Percentiles rank a stretch among this genome's conserved stretches.
These are phyloP conservation scores for Hypoxylon lenormandii DNA, from an alignment of 495 filamentous ascomycete genomes.

Conservation along the genomic window DNA sequence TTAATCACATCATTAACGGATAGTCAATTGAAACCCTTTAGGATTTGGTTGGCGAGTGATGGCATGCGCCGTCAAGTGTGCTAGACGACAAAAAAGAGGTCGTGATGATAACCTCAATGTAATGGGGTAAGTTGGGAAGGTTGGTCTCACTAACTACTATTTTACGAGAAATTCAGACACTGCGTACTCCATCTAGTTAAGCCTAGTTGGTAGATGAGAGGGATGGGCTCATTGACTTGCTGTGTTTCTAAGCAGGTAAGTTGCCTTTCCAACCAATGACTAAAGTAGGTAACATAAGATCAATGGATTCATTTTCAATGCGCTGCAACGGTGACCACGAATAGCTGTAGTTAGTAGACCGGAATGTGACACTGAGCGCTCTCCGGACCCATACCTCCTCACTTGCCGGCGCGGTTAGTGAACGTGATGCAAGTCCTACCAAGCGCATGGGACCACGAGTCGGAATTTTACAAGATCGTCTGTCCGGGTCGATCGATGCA, in stretches of 20 bases:
- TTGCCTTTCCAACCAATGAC: constrained; percentile 7
- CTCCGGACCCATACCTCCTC: constrained; percentile 65
- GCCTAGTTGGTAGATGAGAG: no score
- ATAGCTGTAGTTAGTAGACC: background rate
- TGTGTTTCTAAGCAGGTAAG: background rate
- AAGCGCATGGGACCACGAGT: constrained; percentile 24
- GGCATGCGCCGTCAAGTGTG: no score
- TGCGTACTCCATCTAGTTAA: no score
- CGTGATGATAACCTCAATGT: no score
- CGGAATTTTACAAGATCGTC: constrained; percentile 13
- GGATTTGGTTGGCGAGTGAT: no score
- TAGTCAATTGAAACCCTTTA: no score
- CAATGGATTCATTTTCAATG: constrained; percentile 1
- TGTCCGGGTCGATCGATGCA: constrained; percentile 67
- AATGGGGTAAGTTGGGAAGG: no score
- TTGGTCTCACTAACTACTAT: no score
- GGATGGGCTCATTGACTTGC: no score
- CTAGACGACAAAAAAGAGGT: no score
- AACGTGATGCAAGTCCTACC: constrained; percentile 41
- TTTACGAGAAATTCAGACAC: no score
- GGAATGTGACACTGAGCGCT: constrained; percentile 68
- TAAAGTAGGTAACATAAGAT: background rate
- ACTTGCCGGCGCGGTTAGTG: constrained; percentile 56
- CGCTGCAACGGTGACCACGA: constrained; percentile 9
- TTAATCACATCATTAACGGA: no score